Percentiles rank a stretch among this genome's conserved stretches.
Conservation (phyloP, 352 stramenopile species). For the Phytophthora quininea region DNA sequence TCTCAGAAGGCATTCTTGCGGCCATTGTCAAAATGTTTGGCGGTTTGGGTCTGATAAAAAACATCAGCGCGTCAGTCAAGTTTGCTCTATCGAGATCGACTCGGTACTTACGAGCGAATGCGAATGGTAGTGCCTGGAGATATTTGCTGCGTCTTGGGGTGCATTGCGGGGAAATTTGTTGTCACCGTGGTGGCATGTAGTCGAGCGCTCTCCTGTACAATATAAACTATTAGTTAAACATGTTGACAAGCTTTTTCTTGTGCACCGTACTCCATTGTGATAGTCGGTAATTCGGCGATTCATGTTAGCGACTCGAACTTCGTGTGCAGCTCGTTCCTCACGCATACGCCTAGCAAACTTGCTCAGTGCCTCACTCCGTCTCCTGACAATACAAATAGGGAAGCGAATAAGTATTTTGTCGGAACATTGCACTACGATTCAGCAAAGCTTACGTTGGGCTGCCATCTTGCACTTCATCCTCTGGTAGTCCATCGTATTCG, state of each 20-base stretch:
- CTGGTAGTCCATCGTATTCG: slow-evolving; percentile 9
- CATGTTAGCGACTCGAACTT: slow-evolving; percentile 76
- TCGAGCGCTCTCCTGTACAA: slow-evolving; percentile 62
- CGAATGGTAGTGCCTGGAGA: slow-evolving; percentile 60
- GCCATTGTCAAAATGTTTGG: slow-evolving; percentile 59
- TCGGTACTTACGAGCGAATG: slow-evolving; percentile 64
- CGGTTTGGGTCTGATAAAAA: slow-evolving; percentile 52
- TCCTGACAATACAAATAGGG: slow-evolving; percentile 30
- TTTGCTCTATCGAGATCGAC: not conserved
- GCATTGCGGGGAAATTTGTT: slow-evolving; percentile 85
- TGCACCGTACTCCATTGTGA: slow-evolving; percentile 56
- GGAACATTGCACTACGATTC: no score
- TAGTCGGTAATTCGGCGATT: slow-evolving; percentile 85
- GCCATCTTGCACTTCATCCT: slow-evolving; percentile 45
- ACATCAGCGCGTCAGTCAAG: not conserved
- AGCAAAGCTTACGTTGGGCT: slow-evolving; percentile 46
- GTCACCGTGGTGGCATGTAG: slow-evolving; percentile 64
- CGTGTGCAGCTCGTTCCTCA: slow-evolving; percentile 59
- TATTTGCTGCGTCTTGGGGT: slow-evolving; percentile 76
- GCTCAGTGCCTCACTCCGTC: slow-evolving; percentile 56
- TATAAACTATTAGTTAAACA: not conserved
- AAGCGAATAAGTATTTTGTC: not conserved
- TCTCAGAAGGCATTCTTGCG: slow-evolving; percentile 32
- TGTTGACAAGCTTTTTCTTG: not conserved
- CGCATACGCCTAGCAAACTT: slow-evolving; percentile 67